These are phyloP conservation scores for Cinnamomum micranthum DNA, from an alignment of 164 flowering plant genomes.

Conservation along the genomic window DNA sequence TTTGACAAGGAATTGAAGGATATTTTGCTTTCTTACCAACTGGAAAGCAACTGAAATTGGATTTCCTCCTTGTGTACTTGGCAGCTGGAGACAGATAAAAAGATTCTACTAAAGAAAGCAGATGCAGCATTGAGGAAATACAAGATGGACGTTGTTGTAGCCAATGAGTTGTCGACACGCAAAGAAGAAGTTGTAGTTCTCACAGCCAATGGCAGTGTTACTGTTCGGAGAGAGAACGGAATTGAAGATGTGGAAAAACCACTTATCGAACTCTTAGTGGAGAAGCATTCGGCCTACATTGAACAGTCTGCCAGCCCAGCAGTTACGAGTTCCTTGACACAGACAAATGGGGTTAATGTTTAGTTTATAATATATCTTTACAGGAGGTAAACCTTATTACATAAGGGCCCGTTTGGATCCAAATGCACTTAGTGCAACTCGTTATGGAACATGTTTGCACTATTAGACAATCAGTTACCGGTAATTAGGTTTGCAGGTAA, in stretches of 20 bases:
- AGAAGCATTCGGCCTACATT: constrained; percentile 53
- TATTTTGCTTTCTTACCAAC: not conserved
- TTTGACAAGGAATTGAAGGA: not conserved
- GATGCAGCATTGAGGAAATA: constrained; percentile 64
- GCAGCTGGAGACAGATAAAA: constrained; percentile 87
- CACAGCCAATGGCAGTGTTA: constrained; percentile 33
- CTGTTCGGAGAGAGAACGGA: constrained; percentile 44
- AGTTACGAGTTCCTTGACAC: not conserved
- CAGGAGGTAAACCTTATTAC: no score
- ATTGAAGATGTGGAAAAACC: constrained; percentile 61
- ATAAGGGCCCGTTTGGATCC: no score
- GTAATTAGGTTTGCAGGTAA: no score
- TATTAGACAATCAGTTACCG: no score
- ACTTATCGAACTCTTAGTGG: constrained; percentile 57
- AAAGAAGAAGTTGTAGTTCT: constrained; percentile 78
- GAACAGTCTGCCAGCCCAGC: constrained; percentile 14
- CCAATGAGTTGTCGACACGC: constrained; percentile 82
- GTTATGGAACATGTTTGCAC: no score
- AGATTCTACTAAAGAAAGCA: constrained; percentile 82
- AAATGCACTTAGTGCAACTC: no score
- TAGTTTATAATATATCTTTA: no score
- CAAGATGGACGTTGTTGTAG: constrained; percentile 80
- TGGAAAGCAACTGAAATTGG: not conserved
- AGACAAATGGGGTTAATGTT: not conserved
- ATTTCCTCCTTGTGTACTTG: constrained; percentile 4